phyloP scores from a whole-genome alignment of 1,284 basidiomycete species.

The Tilletia setariae region DNA sequence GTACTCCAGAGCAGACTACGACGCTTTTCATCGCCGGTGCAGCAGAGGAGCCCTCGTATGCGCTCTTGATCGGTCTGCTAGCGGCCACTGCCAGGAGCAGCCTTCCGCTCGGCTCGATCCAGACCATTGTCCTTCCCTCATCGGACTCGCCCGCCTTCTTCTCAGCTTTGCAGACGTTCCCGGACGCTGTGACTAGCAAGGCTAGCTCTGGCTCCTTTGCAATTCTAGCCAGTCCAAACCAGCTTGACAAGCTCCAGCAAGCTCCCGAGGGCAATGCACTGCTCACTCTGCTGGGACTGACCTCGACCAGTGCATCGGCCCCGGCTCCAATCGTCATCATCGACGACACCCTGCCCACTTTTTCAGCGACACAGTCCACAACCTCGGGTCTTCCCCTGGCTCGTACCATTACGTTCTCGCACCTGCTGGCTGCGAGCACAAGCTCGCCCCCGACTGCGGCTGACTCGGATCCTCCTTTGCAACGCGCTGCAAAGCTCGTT shows the following conservation, averaged over 20 bases:
- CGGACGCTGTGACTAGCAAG: background rate
- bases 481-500: background rate
- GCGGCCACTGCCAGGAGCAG: background rate
- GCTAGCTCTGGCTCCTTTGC: background rate
- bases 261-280: background rate
- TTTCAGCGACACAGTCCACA: background rate
- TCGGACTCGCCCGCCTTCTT: background rate
- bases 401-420: background rate
- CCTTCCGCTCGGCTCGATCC: constrained; percentile 5
- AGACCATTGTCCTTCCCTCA: constrained; percentile 2
- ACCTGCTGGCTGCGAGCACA: background rate
- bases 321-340: constrained; percentile 1
- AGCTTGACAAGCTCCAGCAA: background rate
- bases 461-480: background rate
- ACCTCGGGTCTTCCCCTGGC: background rate
- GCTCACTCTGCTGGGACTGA: background rate
- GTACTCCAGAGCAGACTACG: background rate
- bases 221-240: background rate
- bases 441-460: background rate
- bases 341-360: background rate
- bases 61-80: background rate
- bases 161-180: background rate
- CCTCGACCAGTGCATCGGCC: background rate
- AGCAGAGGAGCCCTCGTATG: background rate
- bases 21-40: constrained; percentile 1